Evolutionary conservation across 2,329 filamentous ascomycete species (phyloP).

Genomic region (Diaporthe sp.): DNA sequence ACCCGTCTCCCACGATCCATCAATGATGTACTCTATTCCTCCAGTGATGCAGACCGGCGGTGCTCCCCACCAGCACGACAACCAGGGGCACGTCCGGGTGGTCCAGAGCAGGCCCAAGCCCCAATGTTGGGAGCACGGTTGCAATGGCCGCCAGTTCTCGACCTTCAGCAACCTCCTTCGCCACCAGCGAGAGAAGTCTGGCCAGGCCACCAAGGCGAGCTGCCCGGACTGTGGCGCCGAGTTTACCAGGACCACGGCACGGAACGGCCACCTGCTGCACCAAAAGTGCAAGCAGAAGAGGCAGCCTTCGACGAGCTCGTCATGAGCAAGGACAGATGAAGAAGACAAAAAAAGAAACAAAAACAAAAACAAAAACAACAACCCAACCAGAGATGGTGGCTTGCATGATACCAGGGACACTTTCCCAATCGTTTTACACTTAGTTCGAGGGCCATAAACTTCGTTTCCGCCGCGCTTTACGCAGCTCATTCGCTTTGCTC

Average conservation of each 20-base stretch:
- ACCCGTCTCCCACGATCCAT: conserved; percentile 42
- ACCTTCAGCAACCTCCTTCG: conserved; percentile 95
- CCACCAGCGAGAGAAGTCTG: conserved; percentile 95
- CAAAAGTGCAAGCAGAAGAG: conserved; percentile 84
- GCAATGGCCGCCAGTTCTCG: conserved; percentile 94
- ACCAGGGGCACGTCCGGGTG: conserved; percentile 71
- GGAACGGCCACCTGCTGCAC: conserved; percentile 87
- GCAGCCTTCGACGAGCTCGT: conserved; percentile 66
- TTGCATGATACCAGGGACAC: conserved; percentile 41
- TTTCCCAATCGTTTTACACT: conserved; percentile 34
- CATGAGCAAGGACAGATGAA: conserved; percentile 8
- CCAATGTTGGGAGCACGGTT: conserved; percentile 97
- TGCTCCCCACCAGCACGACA: conserved; percentile 52
- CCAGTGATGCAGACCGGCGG: conserved; percentile 45
- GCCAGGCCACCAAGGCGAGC: conserved; percentile 87
- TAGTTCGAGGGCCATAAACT: conserved; percentile 14
- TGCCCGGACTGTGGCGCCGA: conserved; percentile 94
- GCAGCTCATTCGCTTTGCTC: conserved; percentile 27
- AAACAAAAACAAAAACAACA: not conserved
- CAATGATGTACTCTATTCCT: conserved; percentile 51
- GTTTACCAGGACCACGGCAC: conserved; percentile 89
- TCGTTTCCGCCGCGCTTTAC: conserved; percentile 24
- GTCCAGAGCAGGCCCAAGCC: conserved; percentile 88
- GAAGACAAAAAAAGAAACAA: not conserved
- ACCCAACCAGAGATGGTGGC: conserved; percentile 31